Evolutionary conservation across 2,329 filamentous ascomycete species (phyloP).

Genomic region (Celoporthe dispersa): DNA sequence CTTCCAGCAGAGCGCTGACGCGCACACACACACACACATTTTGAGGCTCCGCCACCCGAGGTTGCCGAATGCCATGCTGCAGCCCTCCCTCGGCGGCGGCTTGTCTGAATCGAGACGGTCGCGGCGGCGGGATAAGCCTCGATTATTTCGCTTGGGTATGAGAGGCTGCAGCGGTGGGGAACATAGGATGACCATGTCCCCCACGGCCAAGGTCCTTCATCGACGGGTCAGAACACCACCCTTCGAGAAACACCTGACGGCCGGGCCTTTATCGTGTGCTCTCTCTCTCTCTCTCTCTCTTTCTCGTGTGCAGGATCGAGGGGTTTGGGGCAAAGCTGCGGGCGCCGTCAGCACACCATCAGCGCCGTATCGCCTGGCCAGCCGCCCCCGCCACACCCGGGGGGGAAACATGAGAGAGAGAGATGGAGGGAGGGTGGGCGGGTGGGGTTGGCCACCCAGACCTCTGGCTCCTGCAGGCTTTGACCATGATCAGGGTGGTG

Average conservation of each 20-base stretch:
- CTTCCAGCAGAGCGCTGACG: too few relatives aligned
- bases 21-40: background rate
- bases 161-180: slow-evolving; percentile 25
- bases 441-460: background rate
- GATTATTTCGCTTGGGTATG: slow-evolving; percentile 29
- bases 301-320: background rate
- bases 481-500: background rate
- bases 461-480: background rate
- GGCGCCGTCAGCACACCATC: background rate
- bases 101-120: slow-evolving; percentile 19
- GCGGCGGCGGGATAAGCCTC: slow-evolving; percentile 19
- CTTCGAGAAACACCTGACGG: slow-evolving; percentile 8
- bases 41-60: slow-evolving; percentile 19
- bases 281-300: too few relatives aligned
- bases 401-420: too few relatives aligned
- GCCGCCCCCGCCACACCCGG: too few relatives aligned
- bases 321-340: background rate
- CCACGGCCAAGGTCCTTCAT: slow-evolving; percentile 3
- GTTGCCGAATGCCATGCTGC: slow-evolving; percentile 15
- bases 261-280: background rate
- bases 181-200: background rate
- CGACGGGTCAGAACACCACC: slow-evolving; percentile 15
- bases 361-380: background rate
- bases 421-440: too few relatives aligned
- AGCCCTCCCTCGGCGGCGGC: slow-evolving; percentile 4